Conservation (phyloP, 2,329 filamentous ascomycete species). For the Fusarium sp. region DNA sequence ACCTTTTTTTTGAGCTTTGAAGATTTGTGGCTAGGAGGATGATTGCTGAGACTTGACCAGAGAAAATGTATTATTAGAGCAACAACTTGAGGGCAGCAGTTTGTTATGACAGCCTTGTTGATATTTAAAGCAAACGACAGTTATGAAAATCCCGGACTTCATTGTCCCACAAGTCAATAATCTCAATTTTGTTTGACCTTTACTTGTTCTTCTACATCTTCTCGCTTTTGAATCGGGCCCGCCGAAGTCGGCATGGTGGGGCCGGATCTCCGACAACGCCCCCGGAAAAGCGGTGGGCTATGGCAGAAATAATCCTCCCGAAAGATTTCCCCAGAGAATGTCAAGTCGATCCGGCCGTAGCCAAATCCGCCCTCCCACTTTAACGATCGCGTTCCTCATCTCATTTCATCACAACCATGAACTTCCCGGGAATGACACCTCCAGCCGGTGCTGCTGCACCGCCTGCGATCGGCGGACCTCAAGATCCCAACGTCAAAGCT, state of each 20-base stretch:
- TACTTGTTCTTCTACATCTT: background rate
- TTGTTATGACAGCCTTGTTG: constrained; percentile 1
- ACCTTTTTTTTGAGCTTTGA: background rate
- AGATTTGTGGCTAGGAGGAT: constrained; percentile 1
- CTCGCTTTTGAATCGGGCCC: background rate
- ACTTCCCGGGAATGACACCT: constrained; percentile 47
- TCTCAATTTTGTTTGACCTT: background rate
- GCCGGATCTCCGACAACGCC: constrained; percentile 25
- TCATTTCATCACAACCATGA: constrained; percentile 47
- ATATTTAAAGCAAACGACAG: background rate
- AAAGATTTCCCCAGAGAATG: constrained; percentile 34
- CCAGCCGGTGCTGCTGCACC: constrained; percentile 37
- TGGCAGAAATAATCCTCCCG: constrained; percentile 53
- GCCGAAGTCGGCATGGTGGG: constrained; percentile 35
- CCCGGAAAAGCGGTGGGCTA: constrained; percentile 46
- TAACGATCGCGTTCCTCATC: background rate
- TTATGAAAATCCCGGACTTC: background rate
- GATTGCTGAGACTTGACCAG: constrained; percentile 8
- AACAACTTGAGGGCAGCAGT: background rate
- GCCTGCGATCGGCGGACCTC: constrained; percentile 46
- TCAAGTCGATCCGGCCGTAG: constrained; percentile 24
- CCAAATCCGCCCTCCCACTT: constrained; percentile 26
- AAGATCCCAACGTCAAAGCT: constrained; percentile 63
- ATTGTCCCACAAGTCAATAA: background rate
- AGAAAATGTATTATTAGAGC: constrained; percentile 7